phyloP scores from a whole-genome alignment of 371 early-diverging fungal species.

The Enterocytospora artemiae region DNA sequence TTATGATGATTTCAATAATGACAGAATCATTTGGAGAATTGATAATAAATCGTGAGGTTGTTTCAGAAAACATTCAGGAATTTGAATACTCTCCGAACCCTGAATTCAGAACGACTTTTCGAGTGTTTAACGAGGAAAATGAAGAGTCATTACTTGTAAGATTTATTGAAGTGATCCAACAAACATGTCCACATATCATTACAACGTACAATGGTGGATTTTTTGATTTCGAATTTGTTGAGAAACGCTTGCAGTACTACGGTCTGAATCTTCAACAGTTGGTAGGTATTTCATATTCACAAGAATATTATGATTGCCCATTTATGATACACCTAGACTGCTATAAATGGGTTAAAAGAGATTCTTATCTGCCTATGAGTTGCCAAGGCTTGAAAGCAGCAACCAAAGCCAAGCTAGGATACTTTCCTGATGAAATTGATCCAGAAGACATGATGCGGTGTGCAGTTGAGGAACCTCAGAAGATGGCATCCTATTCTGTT shows the following conservation, averaged over 20 bases:
- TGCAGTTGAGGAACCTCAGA: conserved; percentile 81
- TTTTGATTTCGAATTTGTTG: conserved; percentile 98
- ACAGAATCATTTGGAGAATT: conserved; percentile 67
- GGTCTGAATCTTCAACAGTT: conserved; percentile 59
- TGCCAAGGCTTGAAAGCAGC: conserved; percentile 89
- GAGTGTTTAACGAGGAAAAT: conserved; percentile 79
- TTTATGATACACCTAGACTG: conserved; percentile 93
- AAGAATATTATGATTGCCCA: conserved; percentile 55
- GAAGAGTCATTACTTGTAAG: conserved; percentile 71
- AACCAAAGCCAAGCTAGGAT: conserved; percentile 85
- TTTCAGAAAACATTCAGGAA: conserved; percentile 83
- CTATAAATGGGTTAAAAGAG: conserved; percentile 95
- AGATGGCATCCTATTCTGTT: conserved; percentile 92
- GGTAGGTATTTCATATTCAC: conserved; percentile 71
- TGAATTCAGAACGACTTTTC: conserved; percentile 85
- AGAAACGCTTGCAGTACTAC: conserved; percentile 61
- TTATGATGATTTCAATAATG: conserved; percentile 93
- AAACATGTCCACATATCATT: conserved; percentile 74
- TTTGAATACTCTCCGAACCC: conserved; percentile 88
- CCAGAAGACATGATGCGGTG: conserved; percentile 91
- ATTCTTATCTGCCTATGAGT: conserved; percentile 90
- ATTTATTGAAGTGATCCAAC: conserved; percentile 80
- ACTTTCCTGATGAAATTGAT: conserved; percentile 93
- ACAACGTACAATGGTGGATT: conserved; percentile 97
- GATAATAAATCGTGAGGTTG: conserved; percentile 88